Base-by-base conservation (phyloP, 208 protist genomes). In the Kentomonas sorsogonicus region DNA sequence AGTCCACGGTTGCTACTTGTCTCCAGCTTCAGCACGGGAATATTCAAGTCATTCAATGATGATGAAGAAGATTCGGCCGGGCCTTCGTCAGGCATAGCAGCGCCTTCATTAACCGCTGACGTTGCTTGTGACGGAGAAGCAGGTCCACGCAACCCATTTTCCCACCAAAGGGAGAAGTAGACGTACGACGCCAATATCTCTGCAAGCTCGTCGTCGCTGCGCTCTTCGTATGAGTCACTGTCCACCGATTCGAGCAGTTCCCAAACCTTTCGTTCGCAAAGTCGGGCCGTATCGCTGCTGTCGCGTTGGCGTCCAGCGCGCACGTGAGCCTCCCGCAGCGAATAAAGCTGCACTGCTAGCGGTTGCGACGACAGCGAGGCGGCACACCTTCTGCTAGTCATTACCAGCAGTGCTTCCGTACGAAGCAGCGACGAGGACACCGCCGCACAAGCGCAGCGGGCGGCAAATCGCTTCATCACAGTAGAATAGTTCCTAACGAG, bases 131-230 rank as follows among this genome's bases (percentile, higher is more conserved):
- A 31, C n/a, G 41, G 16, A 16, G 30, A 25, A 1, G 44, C 34
- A 5, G 86, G 86, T 0, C 86, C 86, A 15, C 77, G 64, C 58
- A 93, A 53, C 3, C 81, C 81, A 10, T 64, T 65, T 3, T 59
- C 78, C 86, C 81, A 93, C 27, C 61, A 69, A 3, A 25, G 13
- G 1, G 74, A 68, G 63, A 93, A 93, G 65, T 86, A 85, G 53
- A 63, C 60, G 72, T 79, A 89, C 43, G 72, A 38, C 2, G 57
- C 53, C 0, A 93, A 62, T 39, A 83, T 77, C 50, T 93, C 86
- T 1, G 65, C 66, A 23, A 84, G 18, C 41, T 83, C 59, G 15
- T n/a, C n/a, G n/a, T n/a, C n/a, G n/a, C n/a, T n/a, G n/a, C n/a
- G n/a, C n/a, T n/a, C n/a, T n/a, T n/a, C n/a, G n/a, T n/a, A n/a